These are phyloP conservation scores for Suillus decipiens DNA, from an alignment of 768 basidiomycete species.

Conservation along the genomic window DNA sequence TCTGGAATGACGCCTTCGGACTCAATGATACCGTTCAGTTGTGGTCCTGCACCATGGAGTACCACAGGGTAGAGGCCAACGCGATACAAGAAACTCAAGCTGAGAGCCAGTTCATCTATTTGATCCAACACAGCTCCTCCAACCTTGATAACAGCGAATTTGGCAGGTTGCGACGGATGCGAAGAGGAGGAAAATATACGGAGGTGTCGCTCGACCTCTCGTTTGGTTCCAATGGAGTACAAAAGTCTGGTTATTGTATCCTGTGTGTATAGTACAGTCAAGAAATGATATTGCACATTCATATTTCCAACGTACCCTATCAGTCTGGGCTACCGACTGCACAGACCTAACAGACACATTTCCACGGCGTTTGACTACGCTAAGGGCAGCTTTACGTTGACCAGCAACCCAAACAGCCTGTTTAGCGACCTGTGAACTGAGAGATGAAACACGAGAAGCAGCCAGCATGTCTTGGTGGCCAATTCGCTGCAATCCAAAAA, in stretches of 20 bases:
- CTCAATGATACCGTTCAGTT: slow-evolving; percentile 92
- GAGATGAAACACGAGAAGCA: slow-evolving; percentile 24
- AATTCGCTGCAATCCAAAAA: neutral
- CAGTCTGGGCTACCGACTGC: slow-evolving; percentile 71
- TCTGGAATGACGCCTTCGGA: slow-evolving; percentile 91
- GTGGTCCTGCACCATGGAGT: slow-evolving; percentile 95
- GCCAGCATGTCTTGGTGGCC: slow-evolving; percentile 31
- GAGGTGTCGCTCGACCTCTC: slow-evolving; percentile 97
- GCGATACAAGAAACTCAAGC: slow-evolving; percentile 93
- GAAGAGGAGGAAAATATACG: slow-evolving; percentile 97
- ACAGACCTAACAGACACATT: slow-evolving; percentile 43
- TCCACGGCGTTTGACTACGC: slow-evolving; percentile 40
- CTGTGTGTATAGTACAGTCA: slow-evolving; percentile 39
- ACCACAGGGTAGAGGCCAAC: slow-evolving; percentile 98
- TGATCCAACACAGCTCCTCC: slow-evolving; percentile 95
- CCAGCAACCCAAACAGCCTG: slow-evolving; percentile 51
- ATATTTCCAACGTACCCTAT: slow-evolving; percentile 54
- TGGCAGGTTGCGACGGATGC: slow-evolving; percentile 85
- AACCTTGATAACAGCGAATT: slow-evolving; percentile 97
- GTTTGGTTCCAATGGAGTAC: slow-evolving; percentile 95
- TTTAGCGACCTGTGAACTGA: slow-evolving; percentile 34
- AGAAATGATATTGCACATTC: neutral
- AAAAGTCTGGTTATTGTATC: slow-evolving; percentile 96
- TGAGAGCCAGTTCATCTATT: slow-evolving; percentile 90
- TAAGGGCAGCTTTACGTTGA: slow-evolving; percentile 41